These are phyloP conservation scores for Coniochaeta sp. DNA, from an alignment of 2,329 filamentous ascomycete species.

Conservation along the genomic window DNA sequence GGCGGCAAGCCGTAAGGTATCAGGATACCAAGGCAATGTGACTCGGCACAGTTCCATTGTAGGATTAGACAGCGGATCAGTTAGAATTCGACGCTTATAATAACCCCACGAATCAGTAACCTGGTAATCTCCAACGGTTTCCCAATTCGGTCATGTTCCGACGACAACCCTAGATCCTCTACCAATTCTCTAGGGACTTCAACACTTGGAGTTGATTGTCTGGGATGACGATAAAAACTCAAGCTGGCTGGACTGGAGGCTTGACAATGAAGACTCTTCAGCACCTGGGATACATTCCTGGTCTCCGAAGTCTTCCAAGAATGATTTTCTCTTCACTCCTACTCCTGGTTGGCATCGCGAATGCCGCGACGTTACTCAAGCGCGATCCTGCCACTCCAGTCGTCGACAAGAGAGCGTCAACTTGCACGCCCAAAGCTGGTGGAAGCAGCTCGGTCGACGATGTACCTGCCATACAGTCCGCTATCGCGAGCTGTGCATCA, in stretches of 20 bases:
- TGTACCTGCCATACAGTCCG: constrained; percentile 32
- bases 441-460: constrained; percentile 26
- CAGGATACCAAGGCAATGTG: neutral
- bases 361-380: neutral
- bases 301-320: neutral
- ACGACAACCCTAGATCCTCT: neutral
- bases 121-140: neutral
- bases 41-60: neutral
- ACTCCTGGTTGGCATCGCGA: neutral
- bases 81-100: neutral
- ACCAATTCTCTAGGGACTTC: too few species aligned
- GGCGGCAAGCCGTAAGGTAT: neutral
- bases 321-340: neutral
- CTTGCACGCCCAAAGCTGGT: constrained; percentile 8
- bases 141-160: neutral
- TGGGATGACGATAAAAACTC: too few species aligned
- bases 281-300: neutral
- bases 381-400: neutral
- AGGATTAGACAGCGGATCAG: neutral
- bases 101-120: neutral
- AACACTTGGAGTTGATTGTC: too few species aligned
- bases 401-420: neutral
- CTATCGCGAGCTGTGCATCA: constrained; percentile 26
- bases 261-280: too few species aligned
- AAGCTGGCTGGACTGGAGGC: too few species aligned